phyloP scores from a whole-genome alignment of 2,329 filamentous ascomycete genomes.

The Ampelomyces quisqualis region DNA sequence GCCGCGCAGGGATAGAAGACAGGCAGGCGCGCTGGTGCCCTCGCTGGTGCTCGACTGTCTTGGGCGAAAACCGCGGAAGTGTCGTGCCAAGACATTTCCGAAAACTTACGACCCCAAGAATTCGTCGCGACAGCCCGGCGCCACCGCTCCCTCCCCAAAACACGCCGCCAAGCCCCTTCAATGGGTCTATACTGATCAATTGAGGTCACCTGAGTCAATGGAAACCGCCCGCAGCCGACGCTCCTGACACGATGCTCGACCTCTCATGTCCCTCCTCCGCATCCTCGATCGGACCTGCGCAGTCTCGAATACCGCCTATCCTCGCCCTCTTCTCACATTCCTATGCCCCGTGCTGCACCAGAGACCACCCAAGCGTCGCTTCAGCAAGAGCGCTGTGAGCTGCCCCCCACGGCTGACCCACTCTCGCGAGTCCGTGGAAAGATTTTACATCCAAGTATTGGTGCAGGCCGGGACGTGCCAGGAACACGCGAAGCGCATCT shows the following conservation, averaged over 20 bases:
- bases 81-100: slow-evolving; percentile 14
- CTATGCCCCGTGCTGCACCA: slow-evolving; percentile 29
- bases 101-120: slow-evolving; percentile 11
- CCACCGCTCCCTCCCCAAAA: slow-evolving; percentile 4
- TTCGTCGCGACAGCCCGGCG: slow-evolving; percentile 1
- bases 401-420: slow-evolving; percentile 15
- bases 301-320: slow-evolving; percentile 48
- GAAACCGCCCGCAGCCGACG: slow-evolving; percentile 15
- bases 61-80: slow-evolving; percentile 40
- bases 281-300: slow-evolving; percentile 55
- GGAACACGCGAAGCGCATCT: slow-evolving; percentile 48
- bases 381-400: slow-evolving; percentile 20
- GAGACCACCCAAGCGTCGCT: slow-evolving; percentile 15
- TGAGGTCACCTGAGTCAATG: slow-evolving; percentile 11
- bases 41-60: slow-evolving; percentile 3
- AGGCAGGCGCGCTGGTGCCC: slow-evolving; percentile 8
- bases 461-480: slow-evolving; percentile 55
- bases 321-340: slow-evolving; percentile 34
- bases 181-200: slow-evolving; percentile 21
- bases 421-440: slow-evolving; percentile 47
- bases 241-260: slow-evolving; percentile 58
- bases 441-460: slow-evolving; percentile 56
- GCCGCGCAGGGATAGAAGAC: not conserved
- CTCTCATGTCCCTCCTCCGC: slow-evolving; percentile 65
- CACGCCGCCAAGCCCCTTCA: slow-evolving; percentile 7